Conservation (phyloP, 1,284 basidiomycete species). For the Malassezia sp. region DNA sequence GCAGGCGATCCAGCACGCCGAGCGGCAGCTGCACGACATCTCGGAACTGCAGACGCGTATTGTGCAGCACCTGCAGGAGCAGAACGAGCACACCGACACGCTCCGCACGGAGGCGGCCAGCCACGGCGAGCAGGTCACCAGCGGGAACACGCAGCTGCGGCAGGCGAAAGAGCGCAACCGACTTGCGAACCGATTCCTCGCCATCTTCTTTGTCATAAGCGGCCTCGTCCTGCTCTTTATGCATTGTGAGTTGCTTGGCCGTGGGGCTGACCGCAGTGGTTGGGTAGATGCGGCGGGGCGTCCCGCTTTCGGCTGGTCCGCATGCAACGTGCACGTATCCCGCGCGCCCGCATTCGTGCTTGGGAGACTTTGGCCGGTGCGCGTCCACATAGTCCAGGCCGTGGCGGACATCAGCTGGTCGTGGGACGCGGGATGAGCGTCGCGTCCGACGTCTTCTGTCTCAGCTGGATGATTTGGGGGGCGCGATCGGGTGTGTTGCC, state of each 20-base stretch:
- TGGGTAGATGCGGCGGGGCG: conserved; percentile 11
- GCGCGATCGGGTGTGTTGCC: too few species aligned
- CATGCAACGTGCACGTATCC: too few species aligned
- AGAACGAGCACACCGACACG: conserved; percentile 78
- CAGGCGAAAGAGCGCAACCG: conserved; percentile 69
- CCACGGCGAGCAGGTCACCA: conserved; percentile 67
- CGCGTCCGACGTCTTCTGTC: too few species aligned
- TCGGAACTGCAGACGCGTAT: conserved; percentile 78
- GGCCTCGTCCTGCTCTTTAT: conserved; percentile 74
- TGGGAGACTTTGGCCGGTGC: too few species aligned
- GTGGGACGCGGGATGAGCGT: too few species aligned
- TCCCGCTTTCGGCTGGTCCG: too few species aligned
- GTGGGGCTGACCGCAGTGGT: conserved; percentile 13
- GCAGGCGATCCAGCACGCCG: conserved; percentile 73
- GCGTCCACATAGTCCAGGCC: too few species aligned
- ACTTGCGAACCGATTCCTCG: conserved; percentile 68
- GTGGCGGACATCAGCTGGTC: too few species aligned
- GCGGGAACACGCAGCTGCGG: conserved; percentile 71
- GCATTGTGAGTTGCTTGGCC: conserved; percentile 54
- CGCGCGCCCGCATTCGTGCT: too few species aligned
- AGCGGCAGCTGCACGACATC: conserved; percentile 75
- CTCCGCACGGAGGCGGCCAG: conserved; percentile 77
- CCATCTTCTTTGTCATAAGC: conserved; percentile 74
- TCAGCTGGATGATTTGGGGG: too few species aligned
- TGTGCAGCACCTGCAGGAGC: conserved; percentile 67